Conservation (phyloP, 192 early-diverging fungal genomes). For the Obelidium mucronatum region DNA sequence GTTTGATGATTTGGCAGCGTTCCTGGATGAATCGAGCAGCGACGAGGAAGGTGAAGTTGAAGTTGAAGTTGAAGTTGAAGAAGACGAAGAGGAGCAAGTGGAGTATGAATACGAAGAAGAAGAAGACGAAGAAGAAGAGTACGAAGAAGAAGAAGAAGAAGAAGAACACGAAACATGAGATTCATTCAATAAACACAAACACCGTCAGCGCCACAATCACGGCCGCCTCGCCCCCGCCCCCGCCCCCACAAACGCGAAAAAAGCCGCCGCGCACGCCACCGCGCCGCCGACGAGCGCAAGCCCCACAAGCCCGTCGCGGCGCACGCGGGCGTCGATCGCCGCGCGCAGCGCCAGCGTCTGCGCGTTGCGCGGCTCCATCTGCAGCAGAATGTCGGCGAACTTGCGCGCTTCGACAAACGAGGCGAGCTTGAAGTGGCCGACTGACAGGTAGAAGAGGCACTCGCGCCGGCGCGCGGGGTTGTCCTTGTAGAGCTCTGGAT, state of each 20-base stretch:
- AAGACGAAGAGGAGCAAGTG: slow-evolving; percentile 55
- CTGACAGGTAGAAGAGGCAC: slow-evolving; percentile 92
- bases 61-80: slow-evolving; percentile 16
- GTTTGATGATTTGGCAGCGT: slow-evolving; percentile 6
- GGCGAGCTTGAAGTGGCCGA: slow-evolving; percentile 92
- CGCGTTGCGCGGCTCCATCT: slow-evolving; percentile 82
- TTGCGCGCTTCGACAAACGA: slow-evolving; percentile 82
- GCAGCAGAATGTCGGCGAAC: slow-evolving; percentile 83
- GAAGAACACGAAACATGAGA: slow-evolving; percentile 41
- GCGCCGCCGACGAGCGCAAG: slow-evolving; percentile 86
- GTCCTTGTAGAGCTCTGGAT: slow-evolving; percentile 86
- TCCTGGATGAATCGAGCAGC: slow-evolving; percentile 21
- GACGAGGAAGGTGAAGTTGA: slow-evolving; percentile 49
- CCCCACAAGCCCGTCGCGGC: slow-evolving; percentile 83
- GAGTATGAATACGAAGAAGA: slow-evolving; percentile 47
- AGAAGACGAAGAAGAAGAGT: slow-evolving; percentile 41
- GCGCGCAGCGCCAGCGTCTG: slow-evolving; percentile 76
- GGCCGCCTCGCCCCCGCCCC: background rate
- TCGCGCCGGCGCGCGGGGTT: slow-evolving; percentile 85
- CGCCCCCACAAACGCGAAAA: slow-evolving; percentile 37
- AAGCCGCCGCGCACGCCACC: slow-evolving; percentile 73
- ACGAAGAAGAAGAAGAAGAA: slow-evolving; percentile 42
- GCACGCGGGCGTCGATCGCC: slow-evolving; percentile 85
- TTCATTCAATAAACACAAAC: background rate
- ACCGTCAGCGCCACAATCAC: background rate